Evolutionary conservation across 1,284 basidiomycete genomes (phyloP), one percentile per base, ranked within the genome.

Genomic region (Trichosporon inkin): DNA sequence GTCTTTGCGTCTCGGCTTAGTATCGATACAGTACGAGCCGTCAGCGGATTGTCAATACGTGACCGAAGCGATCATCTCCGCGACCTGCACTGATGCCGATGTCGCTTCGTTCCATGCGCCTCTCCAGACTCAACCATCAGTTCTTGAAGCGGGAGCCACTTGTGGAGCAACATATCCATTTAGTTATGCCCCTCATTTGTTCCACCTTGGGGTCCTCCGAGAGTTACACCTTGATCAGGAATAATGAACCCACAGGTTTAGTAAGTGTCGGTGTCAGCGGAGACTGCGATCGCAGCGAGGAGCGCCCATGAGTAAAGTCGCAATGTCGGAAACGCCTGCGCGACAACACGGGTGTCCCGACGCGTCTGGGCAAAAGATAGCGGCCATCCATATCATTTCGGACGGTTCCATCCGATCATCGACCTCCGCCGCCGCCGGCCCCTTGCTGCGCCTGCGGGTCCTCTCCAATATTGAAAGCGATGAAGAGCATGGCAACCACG

Each of bases 401-500:
- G n/a, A 44, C 11, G 10, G 8, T 14, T 7, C 16, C 3, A 32
- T 28, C 40, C 11, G 28, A 14, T 44, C 44, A 49, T 49, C 44
- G 44, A 32, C 44, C 44, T 6, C 24, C 44, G 10, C 24, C 44
- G 7, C 44, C 41, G 22, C 41, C 44, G 22, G 22, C 44, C 13
- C 14, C 44, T 22, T 49, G 24, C 24, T 49, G 38, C 38, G 6
- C 16, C 16, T 49, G 24, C 7, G 63, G 55, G 34, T 68, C 63
- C 28, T 71, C 72, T 5, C 61, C 67, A 53, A 78, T 58, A 47
- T 74, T 61, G 14, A 64, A 61, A 1, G 68, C 54, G 28, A 71
- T 64, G 58, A 87, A 77, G 16, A 91, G 53, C 22, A 56, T 75
- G 32, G 83, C 75, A 2, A 84, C 81, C 34, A 82, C 79, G 53